These are phyloP conservation scores for Umbilicaria muhlenbergii DNA, from an alignment of 495 filamentous ascomycete genomes.

Conservation along the genomic window DNA sequence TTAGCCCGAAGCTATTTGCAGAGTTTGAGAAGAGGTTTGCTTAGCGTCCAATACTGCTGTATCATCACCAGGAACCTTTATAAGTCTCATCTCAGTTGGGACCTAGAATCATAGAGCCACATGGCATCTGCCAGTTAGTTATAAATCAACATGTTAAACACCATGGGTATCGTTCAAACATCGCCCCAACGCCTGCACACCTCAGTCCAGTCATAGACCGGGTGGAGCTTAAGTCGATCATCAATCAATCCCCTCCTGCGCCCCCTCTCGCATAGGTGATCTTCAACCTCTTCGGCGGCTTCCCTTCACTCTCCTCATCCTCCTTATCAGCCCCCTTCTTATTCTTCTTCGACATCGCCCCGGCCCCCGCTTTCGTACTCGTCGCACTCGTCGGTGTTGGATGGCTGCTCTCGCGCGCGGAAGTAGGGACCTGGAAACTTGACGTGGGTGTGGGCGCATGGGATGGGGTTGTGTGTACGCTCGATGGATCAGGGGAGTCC, in stretches of 20 bases:
- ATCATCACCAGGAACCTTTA: too few relatives aligned
- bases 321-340: constrained; percentile 31
- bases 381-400: constrained; percentile 11
- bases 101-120: too few relatives aligned
- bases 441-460: constrained; percentile 35
- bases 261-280: constrained; percentile 27
- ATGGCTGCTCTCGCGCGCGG: constrained; percentile 11
- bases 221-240: too few relatives aligned
- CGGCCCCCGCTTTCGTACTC: constrained; percentile 13
- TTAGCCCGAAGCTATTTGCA: constrained; percentile 64
- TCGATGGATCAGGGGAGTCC: constrained; percentile 35
- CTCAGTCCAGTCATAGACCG: too few relatives aligned
- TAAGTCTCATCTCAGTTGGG: too few relatives aligned
- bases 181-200: too few relatives aligned
- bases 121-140: too few relatives aligned
- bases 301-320: constrained; percentile 24
- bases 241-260: constrained; percentile 5
- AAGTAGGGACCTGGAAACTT: constrained; percentile 19
- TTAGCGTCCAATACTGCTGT: too few relatives aligned
- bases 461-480: constrained; percentile 31
- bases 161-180: too few relatives aligned
- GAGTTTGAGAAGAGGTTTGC: constrained; percentile 67
- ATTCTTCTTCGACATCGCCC: constrained; percentile 23
- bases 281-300: constrained; percentile 33
- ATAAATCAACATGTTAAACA: too few relatives aligned